A percentile compares a stretch with the other conserved stretches of the same genome.
These are phyloP conservation scores for Lodderomyces parapsilosis DNA, from an alignment of 1,139 yeast species.

Conservation along the genomic window DNA sequence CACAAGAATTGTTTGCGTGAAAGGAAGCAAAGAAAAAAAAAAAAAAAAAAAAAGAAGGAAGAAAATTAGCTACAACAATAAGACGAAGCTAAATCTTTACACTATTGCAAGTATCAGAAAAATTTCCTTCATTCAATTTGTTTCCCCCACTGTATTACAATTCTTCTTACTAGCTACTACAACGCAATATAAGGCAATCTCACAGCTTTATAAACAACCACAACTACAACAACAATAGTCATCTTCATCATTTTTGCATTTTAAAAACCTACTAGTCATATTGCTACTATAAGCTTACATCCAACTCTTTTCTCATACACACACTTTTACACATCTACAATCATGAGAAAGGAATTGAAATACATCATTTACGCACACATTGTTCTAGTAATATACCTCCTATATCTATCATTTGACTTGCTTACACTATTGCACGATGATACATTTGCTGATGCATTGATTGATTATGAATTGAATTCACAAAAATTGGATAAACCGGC, in stretches of 20 bases:
- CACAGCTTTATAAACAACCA: no score
- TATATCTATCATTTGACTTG: slow-evolving; percentile 70
- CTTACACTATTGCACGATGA: slow-evolving; percentile 76
- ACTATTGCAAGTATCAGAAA: no score
- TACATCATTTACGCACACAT: slow-evolving; percentile 59
- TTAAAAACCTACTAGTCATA: neutral
- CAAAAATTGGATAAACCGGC: slow-evolving; percentile 43
- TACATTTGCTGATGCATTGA: slow-evolving; percentile 60
- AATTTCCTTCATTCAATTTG: no score
- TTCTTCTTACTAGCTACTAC: no score
- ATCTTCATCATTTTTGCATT: neutral
- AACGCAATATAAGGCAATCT: no score
- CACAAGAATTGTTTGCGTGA: no score
- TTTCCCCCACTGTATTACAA: no score
- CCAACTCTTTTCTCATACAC: neutral
- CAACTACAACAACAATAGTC: no score
- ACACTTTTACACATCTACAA: neutral
- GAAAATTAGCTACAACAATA: no score
- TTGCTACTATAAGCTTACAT: slow-evolving; percentile 1
- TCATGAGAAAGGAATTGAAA: slow-evolving; percentile 61
- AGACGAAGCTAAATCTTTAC: no score
- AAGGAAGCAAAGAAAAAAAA: no score
- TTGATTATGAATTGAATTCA: slow-evolving; percentile 57
- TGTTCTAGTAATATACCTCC: slow-evolving; percentile 51
- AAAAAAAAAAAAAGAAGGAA: no score